These are phyloP conservation scores for Protomyces inundatus DNA, from an alignment of 1,139 yeast genomes.

Conservation along the genomic window DNA sequence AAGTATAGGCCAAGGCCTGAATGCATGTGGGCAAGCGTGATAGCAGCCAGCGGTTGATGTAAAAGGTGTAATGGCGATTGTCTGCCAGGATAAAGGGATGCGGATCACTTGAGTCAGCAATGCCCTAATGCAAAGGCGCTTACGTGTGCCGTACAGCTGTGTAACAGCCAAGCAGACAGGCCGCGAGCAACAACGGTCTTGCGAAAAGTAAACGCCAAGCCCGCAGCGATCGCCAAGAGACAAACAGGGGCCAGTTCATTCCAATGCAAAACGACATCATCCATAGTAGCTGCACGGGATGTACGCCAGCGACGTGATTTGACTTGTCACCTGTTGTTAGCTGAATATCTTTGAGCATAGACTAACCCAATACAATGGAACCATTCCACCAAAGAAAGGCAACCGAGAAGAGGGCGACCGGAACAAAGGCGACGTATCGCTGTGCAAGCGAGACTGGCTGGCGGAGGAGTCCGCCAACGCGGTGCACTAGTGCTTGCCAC, in stretches of 20 bases:
- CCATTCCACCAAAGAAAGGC: slow-evolving; percentile 59
- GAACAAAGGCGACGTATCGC: slow-evolving; percentile 7
- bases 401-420: slow-evolving; percentile 50
- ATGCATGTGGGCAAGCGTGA: slow-evolving; percentile 58
- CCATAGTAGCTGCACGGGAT: slow-evolving; percentile 76
- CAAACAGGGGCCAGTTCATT: slow-evolving; percentile 49
- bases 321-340: slow-evolving; percentile 65
- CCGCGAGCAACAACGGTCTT: not conserved
- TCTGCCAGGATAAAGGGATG: slow-evolving; percentile 93
- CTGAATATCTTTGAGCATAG: not conserved
- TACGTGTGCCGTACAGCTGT: not conserved
- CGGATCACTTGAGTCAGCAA: slow-evolving; percentile 51
- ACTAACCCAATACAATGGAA: slow-evolving; percentile 63
- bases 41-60: slow-evolving; percentile 42
- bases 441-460: not conserved
- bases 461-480: too few relatives aligned
- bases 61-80: slow-evolving; percentile 88
- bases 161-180: not conserved
- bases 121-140: not conserved
- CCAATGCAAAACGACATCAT: slow-evolving; percentile 62
- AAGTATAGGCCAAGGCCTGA: slow-evolving; percentile 43
- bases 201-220: too few relatives aligned
- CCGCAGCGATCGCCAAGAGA: not conserved
- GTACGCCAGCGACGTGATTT: slow-evolving; percentile 68
- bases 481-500: too few relatives aligned